phyloP scores from a whole-genome alignment of 2,329 filamentous ascomycete genomes.

The Hypoxylon sp. region DNA sequence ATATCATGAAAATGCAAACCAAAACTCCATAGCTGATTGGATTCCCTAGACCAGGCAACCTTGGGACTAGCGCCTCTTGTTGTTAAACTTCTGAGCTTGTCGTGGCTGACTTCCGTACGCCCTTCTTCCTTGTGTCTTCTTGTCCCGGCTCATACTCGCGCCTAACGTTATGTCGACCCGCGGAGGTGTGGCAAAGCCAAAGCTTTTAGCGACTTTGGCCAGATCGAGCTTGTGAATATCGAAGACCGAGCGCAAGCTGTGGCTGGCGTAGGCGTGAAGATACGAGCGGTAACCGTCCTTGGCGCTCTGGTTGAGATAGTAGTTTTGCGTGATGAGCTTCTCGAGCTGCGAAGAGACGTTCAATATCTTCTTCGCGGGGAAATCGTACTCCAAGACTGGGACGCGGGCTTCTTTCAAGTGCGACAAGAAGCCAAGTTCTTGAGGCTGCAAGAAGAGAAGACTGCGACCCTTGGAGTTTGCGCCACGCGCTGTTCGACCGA shows the following conservation, averaged over 20 bases:
- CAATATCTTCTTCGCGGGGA: slow-evolving; percentile 89
- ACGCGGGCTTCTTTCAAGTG: slow-evolving; percentile 92
- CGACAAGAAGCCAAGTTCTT: slow-evolving; percentile 89
- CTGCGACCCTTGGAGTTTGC: slow-evolving; percentile 84
- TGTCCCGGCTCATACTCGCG: slow-evolving; percentile 77
- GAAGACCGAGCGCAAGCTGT: slow-evolving; percentile 83
- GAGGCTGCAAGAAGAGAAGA: slow-evolving; percentile 91
- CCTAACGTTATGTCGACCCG: slow-evolving; percentile 81
- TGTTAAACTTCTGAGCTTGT: slow-evolving; percentile 66
- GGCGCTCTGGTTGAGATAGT: slow-evolving; percentile 90
- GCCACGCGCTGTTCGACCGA: slow-evolving; percentile 91
- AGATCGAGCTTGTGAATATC: slow-evolving; percentile 84
- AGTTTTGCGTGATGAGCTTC: slow-evolving; percentile 93
- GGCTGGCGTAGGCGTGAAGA: slow-evolving; percentile 92
- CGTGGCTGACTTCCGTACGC: slow-evolving; percentile 81
- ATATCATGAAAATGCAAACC: slow-evolving; percentile 26
- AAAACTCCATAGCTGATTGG: slow-evolving; percentile 15
- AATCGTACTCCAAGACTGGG: slow-evolving; percentile 95
- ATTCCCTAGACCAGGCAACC: background rate
- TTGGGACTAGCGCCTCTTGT: slow-evolving; percentile 36
- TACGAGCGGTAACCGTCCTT: slow-evolving; percentile 87
- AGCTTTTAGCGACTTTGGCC: slow-evolving; percentile 83
- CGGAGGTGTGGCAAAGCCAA: slow-evolving; percentile 80
- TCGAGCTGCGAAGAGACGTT: slow-evolving; percentile 92
- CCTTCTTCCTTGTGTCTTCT: slow-evolving; percentile 70